A percentile compares a stretch with the other conserved stretches of the same genome.
These are phyloP conservation scores for Serendipita sp. DNA, from an alignment of 768 basidiomycete genomes.

Conservation along the genomic window DNA sequence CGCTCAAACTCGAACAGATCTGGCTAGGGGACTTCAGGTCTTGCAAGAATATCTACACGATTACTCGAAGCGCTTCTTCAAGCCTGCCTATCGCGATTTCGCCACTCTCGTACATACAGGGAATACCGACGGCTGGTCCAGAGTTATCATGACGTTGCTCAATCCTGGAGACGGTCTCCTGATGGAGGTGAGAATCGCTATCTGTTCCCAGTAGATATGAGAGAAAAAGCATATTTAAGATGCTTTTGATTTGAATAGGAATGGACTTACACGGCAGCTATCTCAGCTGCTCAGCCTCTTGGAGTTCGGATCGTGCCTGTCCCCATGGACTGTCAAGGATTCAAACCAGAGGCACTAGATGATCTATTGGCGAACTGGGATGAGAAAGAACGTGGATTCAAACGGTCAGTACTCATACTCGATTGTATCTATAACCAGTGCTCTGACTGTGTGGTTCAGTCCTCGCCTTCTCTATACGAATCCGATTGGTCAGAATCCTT, in stretches of 20 bases:
- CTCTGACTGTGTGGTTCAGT: constrained; percentile 19
- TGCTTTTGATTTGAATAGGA: constrained; percentile 24
- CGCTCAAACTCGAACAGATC: constrained; percentile 11
- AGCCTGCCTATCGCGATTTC: constrained; percentile 46
- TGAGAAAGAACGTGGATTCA: constrained; percentile 34
- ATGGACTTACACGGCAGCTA: constrained; percentile 60
- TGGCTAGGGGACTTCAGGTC: constrained; percentile 38
- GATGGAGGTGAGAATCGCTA: constrained; percentile 18
- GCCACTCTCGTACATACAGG: constrained; percentile 41
- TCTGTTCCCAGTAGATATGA: too few relatives aligned
- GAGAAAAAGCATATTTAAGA: too few relatives aligned
- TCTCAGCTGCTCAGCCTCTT: constrained; percentile 21
- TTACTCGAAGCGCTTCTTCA: constrained; percentile 32
- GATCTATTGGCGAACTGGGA: constrained; percentile 52
- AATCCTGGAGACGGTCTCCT: constrained; percentile 48
- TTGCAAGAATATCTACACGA: constrained; percentile 41
- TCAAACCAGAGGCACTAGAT: constrained; percentile 46
- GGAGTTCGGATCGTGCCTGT: constrained; percentile 37
- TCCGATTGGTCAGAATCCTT: constrained; percentile 76
- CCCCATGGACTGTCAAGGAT: constrained; percentile 54
- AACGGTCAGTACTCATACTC: constrained; percentile 24
- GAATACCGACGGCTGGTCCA: constrained; percentile 58
- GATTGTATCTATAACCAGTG: background rate
- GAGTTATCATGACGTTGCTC: constrained; percentile 41
- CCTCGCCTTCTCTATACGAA: constrained; percentile 61